phyloP scores from a whole-genome alignment of 768 basidiomycete species.

The Grammothele lineata region DNA sequence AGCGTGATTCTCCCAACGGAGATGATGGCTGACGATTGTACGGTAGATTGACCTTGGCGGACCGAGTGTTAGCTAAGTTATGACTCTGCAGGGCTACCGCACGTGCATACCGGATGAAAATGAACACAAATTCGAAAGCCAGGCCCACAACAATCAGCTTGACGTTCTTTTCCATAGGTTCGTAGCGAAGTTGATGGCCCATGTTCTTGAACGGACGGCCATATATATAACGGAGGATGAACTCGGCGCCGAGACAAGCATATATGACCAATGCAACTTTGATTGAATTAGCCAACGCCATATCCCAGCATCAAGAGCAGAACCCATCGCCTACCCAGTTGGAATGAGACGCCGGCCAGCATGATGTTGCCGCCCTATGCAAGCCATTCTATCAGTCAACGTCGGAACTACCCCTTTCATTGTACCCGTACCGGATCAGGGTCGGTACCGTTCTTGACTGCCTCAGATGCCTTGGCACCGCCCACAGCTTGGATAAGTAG shows the following conservation, averaged over 20 bases:
- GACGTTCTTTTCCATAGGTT: constrained; percentile 14
- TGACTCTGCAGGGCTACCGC: not conserved
- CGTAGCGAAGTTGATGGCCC: not conserved
- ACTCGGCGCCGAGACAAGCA: constrained; percentile 37
- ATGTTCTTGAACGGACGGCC: constrained; percentile 30
- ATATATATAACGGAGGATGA: constrained; percentile 35
- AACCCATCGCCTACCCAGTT: constrained; percentile 17
- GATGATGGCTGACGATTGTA: constrained; percentile 27
- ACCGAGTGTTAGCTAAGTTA: constrained; percentile 4
- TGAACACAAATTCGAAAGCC: constrained; percentile 18
- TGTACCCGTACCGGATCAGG: constrained; percentile 5
- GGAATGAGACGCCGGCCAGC: constrained; percentile 27
- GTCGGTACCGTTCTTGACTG: constrained; percentile 13
- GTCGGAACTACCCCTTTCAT: not conserved
- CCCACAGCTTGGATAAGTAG: constrained; percentile 37
- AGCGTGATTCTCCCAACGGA: not conserved
- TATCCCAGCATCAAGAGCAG: not conserved
- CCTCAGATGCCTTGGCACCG: constrained; percentile 27
- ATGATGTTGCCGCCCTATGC: constrained; percentile 24
- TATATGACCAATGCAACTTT: not conserved
- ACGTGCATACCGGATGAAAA: constrained; percentile 26
- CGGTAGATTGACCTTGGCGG: constrained; percentile 44
- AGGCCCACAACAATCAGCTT: constrained; percentile 22
- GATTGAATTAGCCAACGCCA: not conserved
- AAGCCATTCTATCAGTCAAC: not conserved